phyloP scores from a whole-genome alignment of 257 asterid species.

The Petunia axillaris region DNA sequence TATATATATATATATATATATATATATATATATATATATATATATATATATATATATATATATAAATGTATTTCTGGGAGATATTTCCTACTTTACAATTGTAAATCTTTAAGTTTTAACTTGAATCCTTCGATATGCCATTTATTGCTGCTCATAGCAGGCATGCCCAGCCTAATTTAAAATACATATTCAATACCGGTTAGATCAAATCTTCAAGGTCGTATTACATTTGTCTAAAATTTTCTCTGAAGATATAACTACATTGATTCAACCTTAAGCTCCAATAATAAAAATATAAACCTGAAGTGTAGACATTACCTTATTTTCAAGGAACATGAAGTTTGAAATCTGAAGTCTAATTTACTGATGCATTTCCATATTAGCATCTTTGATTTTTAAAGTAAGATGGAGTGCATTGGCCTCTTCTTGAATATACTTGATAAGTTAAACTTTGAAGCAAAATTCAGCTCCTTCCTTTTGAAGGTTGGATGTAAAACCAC shows the following conservation, averaged over 20 bases:
- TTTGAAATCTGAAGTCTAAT: neutral
- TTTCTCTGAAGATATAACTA: neutral
- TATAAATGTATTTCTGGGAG: neutral
- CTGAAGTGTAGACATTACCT: neutral
- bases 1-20: neutral
- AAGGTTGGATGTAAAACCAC: neutral
- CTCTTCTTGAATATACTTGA: conserved; percentile 10
- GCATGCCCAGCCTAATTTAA: neutral
- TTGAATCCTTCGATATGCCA: neutral
- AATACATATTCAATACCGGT: neutral
- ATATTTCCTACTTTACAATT: neutral
- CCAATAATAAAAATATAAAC: neutral
- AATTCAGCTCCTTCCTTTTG: neutral
- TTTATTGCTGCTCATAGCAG: neutral
- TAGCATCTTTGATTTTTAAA: neutral
- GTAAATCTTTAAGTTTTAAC: neutral
- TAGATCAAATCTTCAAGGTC: neutral
- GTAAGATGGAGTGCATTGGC: neutral
- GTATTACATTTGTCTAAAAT: neutral
- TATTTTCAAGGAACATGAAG: no score
- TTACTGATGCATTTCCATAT: neutral
- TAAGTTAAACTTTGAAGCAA: neutral
- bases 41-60: neutral
- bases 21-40: neutral
- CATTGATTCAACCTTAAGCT: conserved; percentile 1